Conservation (phyloP, 208 protist genomes). For the Leishmania martiniquensis region DNA sequence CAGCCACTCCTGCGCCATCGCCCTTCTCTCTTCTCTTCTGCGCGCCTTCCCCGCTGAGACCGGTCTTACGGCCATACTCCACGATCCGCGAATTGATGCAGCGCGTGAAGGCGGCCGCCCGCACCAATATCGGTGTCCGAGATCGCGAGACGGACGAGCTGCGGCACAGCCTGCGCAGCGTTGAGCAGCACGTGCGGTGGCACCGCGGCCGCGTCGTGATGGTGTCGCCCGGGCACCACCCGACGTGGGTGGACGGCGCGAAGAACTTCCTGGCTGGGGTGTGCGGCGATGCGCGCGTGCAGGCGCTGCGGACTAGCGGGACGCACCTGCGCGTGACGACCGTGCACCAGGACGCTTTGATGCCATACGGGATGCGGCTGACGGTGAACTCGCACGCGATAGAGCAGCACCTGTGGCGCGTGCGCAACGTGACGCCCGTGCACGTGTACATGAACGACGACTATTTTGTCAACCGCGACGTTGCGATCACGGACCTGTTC, state of each 20-base stretch:
- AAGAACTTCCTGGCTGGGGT: slow-evolving; percentile 54
- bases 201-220: slow-evolving; percentile 84
- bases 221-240: slow-evolving; percentile 96
- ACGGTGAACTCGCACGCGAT: slow-evolving; percentile 59
- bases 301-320: slow-evolving; percentile 26
- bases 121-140: neutral
- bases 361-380: slow-evolving; percentile 59
- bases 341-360: slow-evolving; percentile 68
- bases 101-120: neutral
- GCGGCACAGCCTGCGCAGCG: slow-evolving; percentile 92
- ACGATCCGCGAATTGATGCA: too few species aligned
- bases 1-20: too few species aligned
- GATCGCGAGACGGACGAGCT: slow-evolving; percentile 92
- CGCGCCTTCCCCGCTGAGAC: too few species aligned
- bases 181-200: slow-evolving; percentile 94
- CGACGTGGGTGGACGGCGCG: slow-evolving; percentile 84
- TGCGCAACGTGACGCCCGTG: slow-evolving; percentile 53
- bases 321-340: slow-evolving; percentile 58
- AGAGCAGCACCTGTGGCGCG: slow-evolving; percentile 64
- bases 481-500: slow-evolving; percentile 54
- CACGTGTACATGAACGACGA: slow-evolving; percentile 81
- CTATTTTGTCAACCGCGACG: slow-evolving; percentile 72
- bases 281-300: slow-evolving; percentile 30
- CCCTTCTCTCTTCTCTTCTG: too few species aligned
- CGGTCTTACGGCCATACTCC: too few species aligned